Base-by-base conservation (phyloP, 495 filamentous ascomycete genomes). In the Cryomyces antarcticus region DNA sequence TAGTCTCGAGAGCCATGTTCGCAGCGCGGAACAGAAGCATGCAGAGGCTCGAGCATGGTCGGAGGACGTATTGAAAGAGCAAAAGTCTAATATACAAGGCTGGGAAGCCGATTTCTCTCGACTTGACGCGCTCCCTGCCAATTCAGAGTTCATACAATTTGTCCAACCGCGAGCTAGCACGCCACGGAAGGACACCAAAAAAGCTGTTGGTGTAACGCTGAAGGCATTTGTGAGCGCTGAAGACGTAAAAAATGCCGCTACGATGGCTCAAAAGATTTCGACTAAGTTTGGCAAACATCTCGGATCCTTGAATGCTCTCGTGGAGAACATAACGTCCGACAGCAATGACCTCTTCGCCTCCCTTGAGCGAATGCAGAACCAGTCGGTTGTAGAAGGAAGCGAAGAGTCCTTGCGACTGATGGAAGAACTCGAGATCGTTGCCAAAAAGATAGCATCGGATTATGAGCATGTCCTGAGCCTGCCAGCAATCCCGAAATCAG, bases 401-500 rank as follows among this genome's bases (percentile, higher is more conserved):
- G 64, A 70, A 37, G 65, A 67, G 30, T 60, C 67, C 17, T 62
- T 66, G 34, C 66, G 64, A 43, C 60, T 95, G 11, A 56, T 87
- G 41, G 73, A 88, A 40, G 92, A 96, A 54, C 83, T 99, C 35
- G 76, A 86, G 54, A 76, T 82, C 0, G 65, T 96, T 43, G 73
- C 76, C 11, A 82, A 70, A 52, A 96, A 94, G 61, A 76, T 99
- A 47, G 72, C 73, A 12, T 82, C 81, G 0, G 92, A 96, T 55
- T 82, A 80, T 53, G 79, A 93, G 49, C 78, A 81, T 55, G 74
- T 85, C 4, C 61, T 82, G 12, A 69, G 69, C 5, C 73, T 85
- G 39, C 65, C 75, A 1, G 72, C 69, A 57, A 78, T 72, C 45
- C 60, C 71, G 35, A 83, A 82, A 47, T 78, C 82, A 31, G 64